These are phyloP conservation scores for Cruciata laevipes DNA, from an alignment of 257 asterid species.

Conservation along the genomic window DNA sequence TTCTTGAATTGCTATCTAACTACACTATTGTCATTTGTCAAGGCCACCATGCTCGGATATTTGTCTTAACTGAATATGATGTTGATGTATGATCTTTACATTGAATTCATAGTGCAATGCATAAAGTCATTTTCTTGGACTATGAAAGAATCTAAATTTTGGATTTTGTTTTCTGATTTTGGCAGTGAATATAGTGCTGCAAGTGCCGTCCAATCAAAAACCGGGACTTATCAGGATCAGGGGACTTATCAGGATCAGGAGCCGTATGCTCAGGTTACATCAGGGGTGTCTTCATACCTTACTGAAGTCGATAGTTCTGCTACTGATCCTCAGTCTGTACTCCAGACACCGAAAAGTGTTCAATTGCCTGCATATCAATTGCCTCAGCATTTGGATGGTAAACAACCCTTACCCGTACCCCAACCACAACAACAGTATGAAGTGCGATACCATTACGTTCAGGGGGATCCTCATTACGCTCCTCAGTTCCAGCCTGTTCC, in stretches of 20 bases:
- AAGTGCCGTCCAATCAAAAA: constrained; percentile 35
- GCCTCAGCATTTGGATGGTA: constrained; percentile 47
- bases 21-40: too few relatives aligned
- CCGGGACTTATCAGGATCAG: constrained; percentile 37
- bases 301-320: constrained; percentile 27
- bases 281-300: constrained; percentile 30
- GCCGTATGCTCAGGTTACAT: constrained; percentile 44
- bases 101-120: neutral
- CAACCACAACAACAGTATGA: constrained; percentile 38
- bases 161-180: constrained; percentile 13
- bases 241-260: too few relatives aligned
- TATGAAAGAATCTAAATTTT: constrained; percentile 3
- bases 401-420: constrained; percentile 19
- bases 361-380: constrained; percentile 41
- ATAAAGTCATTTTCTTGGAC: neutral
- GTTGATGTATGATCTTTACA: neutral
- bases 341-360: constrained; percentile 30
- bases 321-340: constrained; percentile 28
- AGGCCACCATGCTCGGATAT: neutral
- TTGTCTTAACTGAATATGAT: neutral
- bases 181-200: constrained; percentile 57
- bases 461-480: constrained; percentile 44
- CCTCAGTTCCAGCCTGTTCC: constrained; percentile 45
- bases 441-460: constrained; percentile 44
- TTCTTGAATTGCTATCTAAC: neutral